A percentile compares a stretch with the other conserved stretches of the same genome.
These are phyloP conservation scores for Beverwykella pulmonaria DNA, from an alignment of 495 filamentous ascomycete genomes.

Conservation along the genomic window DNA sequence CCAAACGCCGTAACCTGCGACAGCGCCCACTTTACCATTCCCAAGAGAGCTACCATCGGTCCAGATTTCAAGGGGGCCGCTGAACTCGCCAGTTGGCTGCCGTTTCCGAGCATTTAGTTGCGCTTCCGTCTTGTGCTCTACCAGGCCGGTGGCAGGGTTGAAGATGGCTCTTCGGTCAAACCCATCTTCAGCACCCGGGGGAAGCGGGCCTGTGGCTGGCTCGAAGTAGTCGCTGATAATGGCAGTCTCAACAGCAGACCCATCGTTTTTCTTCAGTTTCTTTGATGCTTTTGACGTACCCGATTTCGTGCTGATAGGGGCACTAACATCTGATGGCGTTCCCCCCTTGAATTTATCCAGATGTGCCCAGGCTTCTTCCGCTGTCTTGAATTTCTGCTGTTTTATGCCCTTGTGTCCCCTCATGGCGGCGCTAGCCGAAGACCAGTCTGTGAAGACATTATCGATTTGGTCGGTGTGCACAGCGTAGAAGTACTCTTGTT, in stretches of 20 bases:
- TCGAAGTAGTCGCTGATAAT: conserved; percentile 47
- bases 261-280: conserved; percentile 46
- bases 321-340: conserved; percentile 12
- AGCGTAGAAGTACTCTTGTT: conserved; percentile 71
- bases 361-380: conserved; percentile 76
- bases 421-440: conserved; percentile 2
- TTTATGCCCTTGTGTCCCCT: conserved; percentile 76
- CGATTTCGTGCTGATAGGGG: conserved; percentile 35
- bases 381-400: conserved; percentile 76
- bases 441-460: conserved; percentile 91
- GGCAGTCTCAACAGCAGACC: background rate
- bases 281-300: conserved; percentile 38
- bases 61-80: conserved; percentile 70
- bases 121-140: conserved; percentile 59
- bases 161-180: conserved; percentile 64
- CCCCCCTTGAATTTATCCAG: conserved; percentile 55
- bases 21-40: conserved; percentile 73
- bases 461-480: conserved; percentile 80
- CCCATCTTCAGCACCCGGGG: conserved; percentile 59
- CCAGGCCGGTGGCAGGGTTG: conserved; percentile 59
- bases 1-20: conserved; percentile 84
- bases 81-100: conserved; percentile 40
- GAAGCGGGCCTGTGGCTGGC: conserved; percentile 59
- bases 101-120: conserved; percentile 54
- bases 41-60: conserved; percentile 83